Conservation (phyloP, 2,329 filamentous ascomycete species). For the Drechslerella stenobrocha region DNA sequence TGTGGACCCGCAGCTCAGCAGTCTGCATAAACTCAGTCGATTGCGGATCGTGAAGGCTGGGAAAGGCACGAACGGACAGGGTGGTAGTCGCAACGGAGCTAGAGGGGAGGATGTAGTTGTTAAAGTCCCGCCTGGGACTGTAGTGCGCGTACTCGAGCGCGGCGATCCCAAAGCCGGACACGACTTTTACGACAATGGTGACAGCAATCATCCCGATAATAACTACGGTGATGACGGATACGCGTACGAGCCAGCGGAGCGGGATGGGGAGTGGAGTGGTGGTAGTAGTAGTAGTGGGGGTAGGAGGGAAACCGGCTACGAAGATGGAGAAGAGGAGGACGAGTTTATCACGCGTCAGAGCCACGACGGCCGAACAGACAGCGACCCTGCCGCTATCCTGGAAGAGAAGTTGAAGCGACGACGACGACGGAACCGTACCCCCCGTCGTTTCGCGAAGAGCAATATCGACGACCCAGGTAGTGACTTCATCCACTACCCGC, state of each 20-base stretch:
- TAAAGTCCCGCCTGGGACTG: constrained; percentile 87
- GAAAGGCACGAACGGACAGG: constrained; percentile 75
- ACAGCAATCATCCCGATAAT: constrained; percentile 50
- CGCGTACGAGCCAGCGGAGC: no score
- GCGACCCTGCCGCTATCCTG: constrained; percentile 12
- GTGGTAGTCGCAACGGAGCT: constrained; percentile 72
- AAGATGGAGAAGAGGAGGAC: constrained; percentile 33
- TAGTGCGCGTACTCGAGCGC: constrained; percentile 79
- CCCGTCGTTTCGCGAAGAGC: constrained; percentile 36
- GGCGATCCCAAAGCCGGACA: constrained; percentile 65
- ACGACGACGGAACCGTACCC: constrained; percentile 27
- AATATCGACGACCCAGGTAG: constrained; percentile 49
- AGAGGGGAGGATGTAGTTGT: constrained; percentile 85
- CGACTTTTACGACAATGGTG: constrained; percentile 54
- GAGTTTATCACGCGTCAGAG: constrained; percentile 19
- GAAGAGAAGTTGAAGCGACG: constrained; percentile 10
- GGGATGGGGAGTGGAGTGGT: no score
- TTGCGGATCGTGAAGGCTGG: constrained; percentile 74
- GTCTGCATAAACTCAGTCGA: constrained; percentile 84
- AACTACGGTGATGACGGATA: constrained; percentile 57
- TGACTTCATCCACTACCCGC: constrained; percentile 52
- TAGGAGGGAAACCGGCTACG: constrained; percentile 43
- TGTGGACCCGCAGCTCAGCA: constrained; percentile 78
- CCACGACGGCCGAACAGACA: constrained; percentile 35
- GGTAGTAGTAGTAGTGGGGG: constrained; percentile 54